phyloP scores from a whole-genome alignment of 176 grass and related monocot genomes.

The Avena atlantica region DNA sequence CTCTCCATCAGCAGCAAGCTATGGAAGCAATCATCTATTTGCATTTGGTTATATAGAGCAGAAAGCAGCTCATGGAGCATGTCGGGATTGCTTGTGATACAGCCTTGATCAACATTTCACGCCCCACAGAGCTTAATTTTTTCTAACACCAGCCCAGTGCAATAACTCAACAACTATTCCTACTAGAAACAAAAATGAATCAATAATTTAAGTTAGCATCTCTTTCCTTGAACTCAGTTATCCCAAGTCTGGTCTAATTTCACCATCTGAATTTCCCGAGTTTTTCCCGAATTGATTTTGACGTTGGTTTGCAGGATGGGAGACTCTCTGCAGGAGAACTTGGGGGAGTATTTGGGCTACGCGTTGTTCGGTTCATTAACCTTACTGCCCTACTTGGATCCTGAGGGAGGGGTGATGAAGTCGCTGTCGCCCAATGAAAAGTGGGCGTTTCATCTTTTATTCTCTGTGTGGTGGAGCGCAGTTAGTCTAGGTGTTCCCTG shows the following conservation, averaged over 20 bases:
- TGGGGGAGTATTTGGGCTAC: not conserved
- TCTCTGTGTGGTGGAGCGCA: not conserved
- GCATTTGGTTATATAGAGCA: too few relatives aligned
- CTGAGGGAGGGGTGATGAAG: not conserved
- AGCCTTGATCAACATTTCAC: too few relatives aligned
- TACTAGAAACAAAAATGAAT: not conserved
- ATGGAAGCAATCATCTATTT: too few relatives aligned
- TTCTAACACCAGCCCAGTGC: too few relatives aligned
- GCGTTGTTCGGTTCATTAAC: not conserved
- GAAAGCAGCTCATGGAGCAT: too few relatives aligned
- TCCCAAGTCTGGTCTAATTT: not conserved
- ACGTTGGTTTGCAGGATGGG: not conserved
- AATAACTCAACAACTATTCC: not conserved
- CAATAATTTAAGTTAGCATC: not conserved
- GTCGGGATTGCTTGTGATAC: too few relatives aligned
- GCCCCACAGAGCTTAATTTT: too few relatives aligned
- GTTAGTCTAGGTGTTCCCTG: not conserved
- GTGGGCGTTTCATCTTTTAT: not conserved
- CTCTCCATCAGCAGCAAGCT: too few relatives aligned
- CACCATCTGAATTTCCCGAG: not conserved
- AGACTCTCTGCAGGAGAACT: not conserved
- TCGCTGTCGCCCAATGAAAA: not conserved
- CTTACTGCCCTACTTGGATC: not conserved
- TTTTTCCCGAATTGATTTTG: not conserved
- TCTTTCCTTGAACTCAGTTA: not conserved